Evolutionary conservation across 2,329 filamentous ascomycete species (phyloP), one percentile per base, ranked within the genome.

Genomic region (Beauveria asiatica): DNA sequence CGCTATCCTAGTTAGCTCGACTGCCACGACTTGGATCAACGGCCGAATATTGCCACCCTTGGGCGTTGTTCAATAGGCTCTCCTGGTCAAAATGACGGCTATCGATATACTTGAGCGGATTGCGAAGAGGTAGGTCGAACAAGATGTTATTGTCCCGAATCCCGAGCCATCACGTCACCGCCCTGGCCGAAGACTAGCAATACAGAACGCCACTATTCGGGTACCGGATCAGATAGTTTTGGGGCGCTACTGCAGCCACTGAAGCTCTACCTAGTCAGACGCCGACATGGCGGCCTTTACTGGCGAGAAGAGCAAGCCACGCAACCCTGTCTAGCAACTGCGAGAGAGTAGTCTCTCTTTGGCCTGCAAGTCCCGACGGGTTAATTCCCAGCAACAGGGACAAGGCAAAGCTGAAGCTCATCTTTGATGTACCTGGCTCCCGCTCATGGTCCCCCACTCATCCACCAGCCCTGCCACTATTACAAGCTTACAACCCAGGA

Each of bases 161-260:
- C 33, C 23, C 4, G 10, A 30, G 7, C 25, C 39, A 23, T 58
- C 11, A 41, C 37, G 13, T 30, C n/a, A 27, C n/a, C 6, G 19
- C n/a, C 27, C 16, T 13, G 33, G 33, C 1, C 11, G 5, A 5
- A 16, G 33, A 37, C 11, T 16, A 37, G 33, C 8, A 27, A 17
- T 16, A 4, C 10, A 23, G 7, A 19, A 25, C 13, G 33, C 55
- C 39, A 44, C 42, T 46, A 41, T 30, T 33, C 56, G 56, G 56
- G 56, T 58, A 58, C 56, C 56, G 56, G 46, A 58, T 44, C 56
- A 58, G 54, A 57, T 8, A n/a, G 16, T 49, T 37, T 37, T 19
- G 53, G 30, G 17, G 41, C 3, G 7, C 25, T 9, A 25, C n/a
- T 5, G 37, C 50, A 53, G 33, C 50, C 50, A 53, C 33, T 11